Base-by-base conservation (phyloP, 768 basidiomycete species). In the Mycena vitilis region DNA sequence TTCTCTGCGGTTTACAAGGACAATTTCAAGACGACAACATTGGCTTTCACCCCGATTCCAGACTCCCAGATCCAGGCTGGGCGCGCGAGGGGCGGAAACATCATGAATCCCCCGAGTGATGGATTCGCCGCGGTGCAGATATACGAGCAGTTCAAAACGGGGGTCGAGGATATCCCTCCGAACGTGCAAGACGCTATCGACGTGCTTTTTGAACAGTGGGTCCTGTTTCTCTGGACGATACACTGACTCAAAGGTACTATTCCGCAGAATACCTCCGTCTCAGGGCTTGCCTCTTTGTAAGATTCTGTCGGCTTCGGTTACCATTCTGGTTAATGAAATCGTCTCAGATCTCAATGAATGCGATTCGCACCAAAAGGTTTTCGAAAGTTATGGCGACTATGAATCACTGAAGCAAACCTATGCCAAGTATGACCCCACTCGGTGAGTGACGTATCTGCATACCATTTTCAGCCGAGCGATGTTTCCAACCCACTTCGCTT, bases 351-450 rank as follows among this genome's bases (percentile, higher is more conserved):
- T 83, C 23, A 82, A 80, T 45, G 82, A 85, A 70, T 80, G 78
- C 52, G 83, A 83, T 65, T 75, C 75, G 1, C 61, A 61, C 0
- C 84, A 85, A 63, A 75, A 79, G 25, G 80, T 80, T 0, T 84
- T 82, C 65, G 71, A 76, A 23, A 81, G 80, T 10, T 85, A 85
- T 70, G 80, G 80, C 3, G 72, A 75, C 20, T 83, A 76, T 55
- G 73, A 79, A 5, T 77, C 79, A 51, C 65, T 85, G 70, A 79
- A 77, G 56, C 48, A 69, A 13, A 81, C 79, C 0, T 83, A 84
- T 68, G 74, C 73, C 9, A 85, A 84, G 68, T 85, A 85, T 60
- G 84, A 85, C 70, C 83, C 84, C 22, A 79, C 76, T 5, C 73
- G 82, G 83, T 81, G 63, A 60, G 78, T 9, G 40, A 40, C 40